Conservation (phyloP, 192 early-diverging fungal genomes). For the Haplosporangium gracile region DNA sequence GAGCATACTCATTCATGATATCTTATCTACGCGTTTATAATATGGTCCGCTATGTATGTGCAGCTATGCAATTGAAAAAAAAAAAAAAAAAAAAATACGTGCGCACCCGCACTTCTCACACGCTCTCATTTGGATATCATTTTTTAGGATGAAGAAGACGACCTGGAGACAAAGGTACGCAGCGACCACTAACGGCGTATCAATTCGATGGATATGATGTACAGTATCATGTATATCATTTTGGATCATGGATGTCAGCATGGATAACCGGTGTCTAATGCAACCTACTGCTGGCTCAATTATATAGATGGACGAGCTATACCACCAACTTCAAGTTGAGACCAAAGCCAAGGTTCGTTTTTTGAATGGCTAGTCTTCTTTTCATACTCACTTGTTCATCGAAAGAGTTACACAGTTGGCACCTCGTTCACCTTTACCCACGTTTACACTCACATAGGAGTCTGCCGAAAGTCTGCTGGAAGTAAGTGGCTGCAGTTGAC, state of each 20-base stretch:
- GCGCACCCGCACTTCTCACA: not conserved
- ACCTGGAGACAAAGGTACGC: conserved; percentile 45
- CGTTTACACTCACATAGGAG: conserved; percentile 9
- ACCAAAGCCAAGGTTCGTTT: conserved; percentile 41
- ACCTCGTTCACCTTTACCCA: not conserved
- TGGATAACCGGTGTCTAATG: not conserved
- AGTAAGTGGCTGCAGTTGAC: not conserved
- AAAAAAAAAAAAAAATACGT: no score
- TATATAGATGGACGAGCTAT: conserved; percentile 49
- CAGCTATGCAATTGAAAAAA: not conserved
- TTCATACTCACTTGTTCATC: not conserved
- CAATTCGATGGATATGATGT: no score
- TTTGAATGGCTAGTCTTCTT: not conserved
- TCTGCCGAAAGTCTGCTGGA: conserved; percentile 43
- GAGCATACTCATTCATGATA: not conserved
- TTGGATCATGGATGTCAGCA: not conserved
- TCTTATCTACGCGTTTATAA: not conserved
- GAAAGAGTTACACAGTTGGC: not conserved
- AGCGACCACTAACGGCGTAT: no score
- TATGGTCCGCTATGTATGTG: no score
- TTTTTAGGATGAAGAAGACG: conserved; percentile 28
- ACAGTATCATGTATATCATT: no score
- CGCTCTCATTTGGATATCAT: not conserved
- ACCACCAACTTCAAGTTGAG: conserved; percentile 38
- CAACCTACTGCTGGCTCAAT: not conserved